Base-by-base conservation (phyloP, 805 yeast genomes). In the Candida fluviatilis region DNA sequence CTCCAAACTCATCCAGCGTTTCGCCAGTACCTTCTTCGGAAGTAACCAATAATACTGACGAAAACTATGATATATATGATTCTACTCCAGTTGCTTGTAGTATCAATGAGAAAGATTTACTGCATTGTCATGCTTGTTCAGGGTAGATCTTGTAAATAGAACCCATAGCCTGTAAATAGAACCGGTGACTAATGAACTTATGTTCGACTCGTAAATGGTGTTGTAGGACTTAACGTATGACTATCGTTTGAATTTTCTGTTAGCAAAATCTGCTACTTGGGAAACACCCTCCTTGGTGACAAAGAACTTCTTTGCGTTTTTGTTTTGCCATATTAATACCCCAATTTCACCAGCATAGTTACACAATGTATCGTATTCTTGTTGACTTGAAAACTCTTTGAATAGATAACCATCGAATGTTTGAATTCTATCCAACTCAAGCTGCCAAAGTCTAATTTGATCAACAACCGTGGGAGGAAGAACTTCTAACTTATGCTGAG, bases 401-500 rank as follows among this genome's bases (percentile, higher is more conserved):
- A 86, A 93, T 33, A 93, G 61, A 42, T 82, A 89, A 0, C 99
- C 99, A 19, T 82, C 87, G 36, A 79, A 84, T 1, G 93, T 77
- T 49, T 84, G 81, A 47, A 93, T 86, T 62, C 99, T 76, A 58
- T 93, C 98, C 64, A 90, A 63, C 57, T 93, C 99, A 43, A 93
- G 69, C 65, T 93, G 98, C 99, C 99, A 93, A 37, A 93, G 70
- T 55, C 81, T 82, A 50, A 93, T 86, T 58, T 93, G 99, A 61
- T 93, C 99, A 1, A 87, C 85, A n/a, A 93, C 95, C 0, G 96
- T 93, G 0, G 98, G 96, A 3, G 98, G 98, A 4, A 85, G 58
- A 10, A 93, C 66, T 53, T 82, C 81, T 41, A 80, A 51, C 45
- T 74, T 56, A 47, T 79, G 75, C 45, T 73, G 73, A 5, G 72